Evolutionary conservation across 2,329 filamentous ascomycete species (phyloP), one percentile per base, ranked within the genome.

Genomic region (Aspergillus pseudonomiae): DNA sequence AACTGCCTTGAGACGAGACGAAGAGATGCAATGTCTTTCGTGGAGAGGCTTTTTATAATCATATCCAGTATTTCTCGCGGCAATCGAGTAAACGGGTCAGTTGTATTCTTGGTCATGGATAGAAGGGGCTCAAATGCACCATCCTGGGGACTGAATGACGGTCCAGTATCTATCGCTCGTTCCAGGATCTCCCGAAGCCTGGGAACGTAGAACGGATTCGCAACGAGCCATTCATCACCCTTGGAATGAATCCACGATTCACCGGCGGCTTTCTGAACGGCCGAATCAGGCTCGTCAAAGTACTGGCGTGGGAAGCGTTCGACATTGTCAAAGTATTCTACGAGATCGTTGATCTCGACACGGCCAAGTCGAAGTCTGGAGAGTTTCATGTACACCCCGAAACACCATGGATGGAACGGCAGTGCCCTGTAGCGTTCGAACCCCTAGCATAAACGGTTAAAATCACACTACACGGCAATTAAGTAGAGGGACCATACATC

Each of bases 161-260:
- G 12, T 0, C 16, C 24, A 16, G 26, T 28, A 10, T 50, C 16
- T 12, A 28, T 50, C 2, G 46, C 46, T 26, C 12, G 16, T 2
- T 16, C 2, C 24, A 50, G 3, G 16, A 50, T 14, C 6, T 50
- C 46, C 24, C 46, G 46, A 6, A 50, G 26, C 26, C 7, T 50
- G 14, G 61, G 52, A 9, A 63, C 53, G n/a, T 60, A 60, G n/a
- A 43, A 54, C 16, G 57, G 61, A 11, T 63, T 60, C 3, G 26
- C 45, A 26, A 48, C 61, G 6, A 60, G 50, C 52, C 43, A 57
- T 57, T 63, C 57, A 9, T 12, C 39, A 1, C 50, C 52, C 0
- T 1, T 32, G 2, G 34, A 6, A 10, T 52, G 3, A 24, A 45
- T 28, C 56, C 56, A 58, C 5, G 19, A n/a, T 3, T 21, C 28